Conservation (phyloP, 768 basidiomycete genomes). For the Lactarius akahatsu region DNA sequence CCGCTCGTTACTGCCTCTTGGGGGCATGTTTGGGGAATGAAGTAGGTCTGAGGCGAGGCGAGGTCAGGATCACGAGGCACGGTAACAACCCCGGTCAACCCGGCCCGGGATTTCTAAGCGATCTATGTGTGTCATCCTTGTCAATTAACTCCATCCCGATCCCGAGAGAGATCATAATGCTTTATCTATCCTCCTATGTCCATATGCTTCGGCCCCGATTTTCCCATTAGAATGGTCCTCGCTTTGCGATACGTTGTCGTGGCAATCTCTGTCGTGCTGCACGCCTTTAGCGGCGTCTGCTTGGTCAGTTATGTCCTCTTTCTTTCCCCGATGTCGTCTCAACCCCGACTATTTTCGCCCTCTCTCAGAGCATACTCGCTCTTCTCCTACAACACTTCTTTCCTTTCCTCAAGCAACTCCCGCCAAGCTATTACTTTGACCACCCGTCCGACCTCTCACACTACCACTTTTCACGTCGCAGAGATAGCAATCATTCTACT, state of each 20-base stretch:
- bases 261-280: conserved; percentile 1
- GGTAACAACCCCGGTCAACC: not conserved
- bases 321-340: not conserved
- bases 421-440: conserved; percentile 1
- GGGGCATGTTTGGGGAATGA: conserved; percentile 41
- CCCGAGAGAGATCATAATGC: not conserved
- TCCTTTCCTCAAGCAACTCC: conserved; percentile 17
- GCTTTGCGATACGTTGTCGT: conserved; percentile 9
- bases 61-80: conserved; percentile 1
- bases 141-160: not conserved
- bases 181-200: not conserved
- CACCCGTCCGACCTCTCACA: not conserved
- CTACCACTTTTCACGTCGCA: conserved; percentile 1
- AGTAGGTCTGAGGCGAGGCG: conserved; percentile 4
- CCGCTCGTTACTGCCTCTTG: conserved; percentile 53
- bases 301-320: conserved; percentile 6
- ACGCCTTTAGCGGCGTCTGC: conserved; percentile 15
- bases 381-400: conserved; percentile 14
- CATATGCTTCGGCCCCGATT: not conserved
- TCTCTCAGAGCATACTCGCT: conserved; percentile 23
- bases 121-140: not conserved
- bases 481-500: conserved; percentile 2
- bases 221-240: not conserved
- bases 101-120: conserved; percentile 3
- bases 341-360: not conserved